phyloP scores from a whole-genome alignment of 352 stramenopile species.

The Aphanomyces stellatus region DNA sequence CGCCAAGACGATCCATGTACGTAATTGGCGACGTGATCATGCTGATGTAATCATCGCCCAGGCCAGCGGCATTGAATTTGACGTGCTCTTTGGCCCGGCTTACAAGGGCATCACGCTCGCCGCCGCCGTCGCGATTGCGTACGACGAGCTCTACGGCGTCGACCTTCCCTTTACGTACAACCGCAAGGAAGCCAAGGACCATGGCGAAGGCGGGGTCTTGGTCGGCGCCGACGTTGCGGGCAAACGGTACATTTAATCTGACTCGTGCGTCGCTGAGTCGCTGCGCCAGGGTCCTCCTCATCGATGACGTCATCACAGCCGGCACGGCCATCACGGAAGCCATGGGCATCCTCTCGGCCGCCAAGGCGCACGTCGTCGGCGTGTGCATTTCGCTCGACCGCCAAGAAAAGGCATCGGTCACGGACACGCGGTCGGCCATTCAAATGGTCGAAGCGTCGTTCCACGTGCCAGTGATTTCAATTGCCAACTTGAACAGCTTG shows the following conservation, averaged over 20 bases:
- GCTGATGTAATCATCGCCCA: no score
- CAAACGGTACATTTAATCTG: constrained; percentile 69
- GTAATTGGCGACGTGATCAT: no score
- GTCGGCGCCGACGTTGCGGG: constrained; percentile 92
- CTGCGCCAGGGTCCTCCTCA: constrained; percentile 92
- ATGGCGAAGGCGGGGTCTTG: constrained; percentile 95
- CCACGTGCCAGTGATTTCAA: constrained; percentile 89
- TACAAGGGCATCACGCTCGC: constrained; percentile 99
- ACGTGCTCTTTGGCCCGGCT: constrained; percentile 98
- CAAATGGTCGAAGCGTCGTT: constrained; percentile 88
- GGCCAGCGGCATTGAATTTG: constrained; percentile 90
- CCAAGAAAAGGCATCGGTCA: constrained; percentile 93
- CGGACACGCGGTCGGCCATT: constrained; percentile 90
- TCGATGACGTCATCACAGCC: constrained; percentile 99
- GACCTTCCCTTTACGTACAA: constrained; percentile 98
- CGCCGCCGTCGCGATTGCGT: constrained; percentile 90
- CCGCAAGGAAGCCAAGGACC: constrained; percentile 99
- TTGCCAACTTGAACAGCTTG: constrained; percentile 90
- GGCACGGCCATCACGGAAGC: constrained; percentile 97
- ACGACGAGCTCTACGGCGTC: constrained; percentile 85
- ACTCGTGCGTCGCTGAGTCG: not conserved
- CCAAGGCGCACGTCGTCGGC: constrained; percentile 90
- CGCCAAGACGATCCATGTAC: constrained; percentile 87
- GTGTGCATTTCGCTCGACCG: constrained; percentile 97
- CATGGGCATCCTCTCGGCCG: constrained; percentile 82